Evolutionary conservation across 306 rosid genomes (phyloP).

Genomic region (Fragaria iinumae): DNA sequence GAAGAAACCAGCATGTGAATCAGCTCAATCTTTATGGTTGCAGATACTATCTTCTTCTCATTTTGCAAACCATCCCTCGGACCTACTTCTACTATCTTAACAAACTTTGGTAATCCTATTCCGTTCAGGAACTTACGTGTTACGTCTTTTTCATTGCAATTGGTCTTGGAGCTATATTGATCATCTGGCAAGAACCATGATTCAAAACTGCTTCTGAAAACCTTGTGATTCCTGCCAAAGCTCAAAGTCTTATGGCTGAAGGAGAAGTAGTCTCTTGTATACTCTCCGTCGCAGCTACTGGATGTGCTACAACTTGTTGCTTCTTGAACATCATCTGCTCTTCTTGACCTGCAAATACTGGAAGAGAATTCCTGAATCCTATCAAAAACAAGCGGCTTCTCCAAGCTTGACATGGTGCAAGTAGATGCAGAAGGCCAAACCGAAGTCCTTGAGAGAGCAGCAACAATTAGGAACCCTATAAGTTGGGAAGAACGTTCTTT

Average conservation of each 20-base stretch:
- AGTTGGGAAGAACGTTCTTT: not conserved
- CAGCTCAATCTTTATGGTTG: conserved; percentile 70
- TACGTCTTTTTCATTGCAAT: conserved; percentile 25
- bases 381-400: conserved; percentile 86
- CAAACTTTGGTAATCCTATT: conserved; percentile 48
- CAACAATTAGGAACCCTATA: not conserved
- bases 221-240: conserved; percentile 39
- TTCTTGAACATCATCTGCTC: conserved; percentile 54
- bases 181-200: conserved; percentile 21
- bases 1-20: conserved; percentile 65
- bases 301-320: conserved; percentile 83
- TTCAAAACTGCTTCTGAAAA: conserved; percentile 41
- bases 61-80: conserved; percentile 96
- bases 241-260: conserved; percentile 36
- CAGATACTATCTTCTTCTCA: conserved; percentile 74
- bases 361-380: conserved; percentile 74
- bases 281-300: conserved; percentile 39
- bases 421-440: conserved; percentile 26
- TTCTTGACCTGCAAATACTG: conserved; percentile 69
- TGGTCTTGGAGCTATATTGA: conserved; percentile 35
- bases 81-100: conserved; percentile 95
- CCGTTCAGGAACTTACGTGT: conserved; percentile 48
- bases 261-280: conserved; percentile 42
- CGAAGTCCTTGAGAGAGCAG: not conserved
- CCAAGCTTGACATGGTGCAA: conserved; percentile 81